A percentile compares a stretch with the other conserved stretches of the same genome.
These are phyloP conservation scores for Pilatotrama ljubarskyi DNA, from an alignment of 768 basidiomycete species.

Conservation along the genomic window DNA sequence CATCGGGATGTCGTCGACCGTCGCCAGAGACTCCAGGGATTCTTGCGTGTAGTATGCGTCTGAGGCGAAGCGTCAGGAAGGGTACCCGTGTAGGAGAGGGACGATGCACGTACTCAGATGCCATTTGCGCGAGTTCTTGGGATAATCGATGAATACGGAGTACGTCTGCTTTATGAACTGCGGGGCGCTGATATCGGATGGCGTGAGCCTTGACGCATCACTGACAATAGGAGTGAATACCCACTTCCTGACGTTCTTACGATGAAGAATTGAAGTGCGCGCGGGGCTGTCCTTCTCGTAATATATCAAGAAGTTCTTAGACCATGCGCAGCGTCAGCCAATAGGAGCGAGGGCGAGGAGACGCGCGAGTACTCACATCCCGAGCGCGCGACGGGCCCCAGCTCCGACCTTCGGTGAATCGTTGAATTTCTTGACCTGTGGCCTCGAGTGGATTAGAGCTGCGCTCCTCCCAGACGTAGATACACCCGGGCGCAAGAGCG, in stretches of 20 bases:
- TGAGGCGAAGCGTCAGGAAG: slow-evolving; percentile 30
- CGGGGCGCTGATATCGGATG: slow-evolving; percentile 22
- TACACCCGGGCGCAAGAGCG: slow-evolving; percentile 35
- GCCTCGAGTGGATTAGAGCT: slow-evolving; percentile 35
- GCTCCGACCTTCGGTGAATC: slow-evolving; percentile 39
- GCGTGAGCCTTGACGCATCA: neutral
- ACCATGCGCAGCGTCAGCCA: slow-evolving; percentile 11
- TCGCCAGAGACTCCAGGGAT: slow-evolving; percentile 53
- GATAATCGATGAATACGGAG: slow-evolving; percentile 37
- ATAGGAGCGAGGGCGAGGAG: slow-evolving; percentile 10
- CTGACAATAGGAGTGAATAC: neutral
- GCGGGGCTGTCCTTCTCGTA: slow-evolving; percentile 38
- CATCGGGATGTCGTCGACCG: slow-evolving; percentile 58
- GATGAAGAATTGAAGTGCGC: slow-evolving; percentile 25
- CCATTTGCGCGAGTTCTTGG: slow-evolving; percentile 36
- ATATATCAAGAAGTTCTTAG: slow-evolving; percentile 41
- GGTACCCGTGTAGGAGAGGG: neutral
- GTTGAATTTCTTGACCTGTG: slow-evolving; percentile 37
- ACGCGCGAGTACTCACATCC: slow-evolving; percentile 25
- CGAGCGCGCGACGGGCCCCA: slow-evolving; percentile 42
- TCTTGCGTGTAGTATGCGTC: slow-evolving; percentile 79
- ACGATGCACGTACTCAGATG: slow-evolving; percentile 36
- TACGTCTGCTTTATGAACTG: slow-evolving; percentile 42
- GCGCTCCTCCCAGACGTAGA: slow-evolving; percentile 43
- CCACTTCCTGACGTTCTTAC: slow-evolving; percentile 28